Base-by-base conservation (phyloP, 192 early-diverging fungal genomes). In the Polychytrium aggregatum region DNA sequence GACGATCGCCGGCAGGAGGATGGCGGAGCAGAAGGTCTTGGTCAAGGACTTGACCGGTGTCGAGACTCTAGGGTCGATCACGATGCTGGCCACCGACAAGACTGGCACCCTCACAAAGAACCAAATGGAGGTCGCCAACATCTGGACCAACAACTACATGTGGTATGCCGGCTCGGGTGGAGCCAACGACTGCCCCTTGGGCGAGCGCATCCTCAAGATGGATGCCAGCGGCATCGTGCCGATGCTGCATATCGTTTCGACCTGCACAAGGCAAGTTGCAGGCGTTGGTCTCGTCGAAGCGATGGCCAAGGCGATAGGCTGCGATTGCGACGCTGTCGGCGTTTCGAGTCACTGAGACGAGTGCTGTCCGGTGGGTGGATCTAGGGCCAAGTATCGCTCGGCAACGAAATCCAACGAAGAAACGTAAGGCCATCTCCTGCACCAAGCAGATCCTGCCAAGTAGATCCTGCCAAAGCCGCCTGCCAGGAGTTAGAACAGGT, bases 71-170 rank as follows among this genome's bases (percentile, higher is more conserved):
- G 72, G 75, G 11, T 60, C 68, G 0, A 76, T 83, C 3, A 79
- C 76, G 6, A 53, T 76, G n/a, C 57, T 85, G 22, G 74, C 76
- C 3, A 82, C 80, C 0, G 83, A 85, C 48, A 85, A 85, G 55
- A 85, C 83, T 0, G 83, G 83, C 8, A 85, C 83, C 7, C 56
- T 85, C 21, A 85, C 83, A 0, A 56, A 60, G 35, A 82, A 79
- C 50, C 55, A 76, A 45, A 73, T 85, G 66, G 53, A 60, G 9
- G 79, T 81, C 0, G 55, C 62, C 0, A 39, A 67, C 26, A 53
- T 76, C 0, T 73, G 60, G 60, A 55, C 69, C 9, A 65, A 68
- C 36, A 24, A 26, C 2, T 37, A 11, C 9, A 57, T 66, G 49
- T 65, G 46, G 46, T 56, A 21, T 27, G 50, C 52, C 20, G 42